Conservation (phyloP, 805 yeast species). For the Brettanomyces bruxellensis region DNA sequence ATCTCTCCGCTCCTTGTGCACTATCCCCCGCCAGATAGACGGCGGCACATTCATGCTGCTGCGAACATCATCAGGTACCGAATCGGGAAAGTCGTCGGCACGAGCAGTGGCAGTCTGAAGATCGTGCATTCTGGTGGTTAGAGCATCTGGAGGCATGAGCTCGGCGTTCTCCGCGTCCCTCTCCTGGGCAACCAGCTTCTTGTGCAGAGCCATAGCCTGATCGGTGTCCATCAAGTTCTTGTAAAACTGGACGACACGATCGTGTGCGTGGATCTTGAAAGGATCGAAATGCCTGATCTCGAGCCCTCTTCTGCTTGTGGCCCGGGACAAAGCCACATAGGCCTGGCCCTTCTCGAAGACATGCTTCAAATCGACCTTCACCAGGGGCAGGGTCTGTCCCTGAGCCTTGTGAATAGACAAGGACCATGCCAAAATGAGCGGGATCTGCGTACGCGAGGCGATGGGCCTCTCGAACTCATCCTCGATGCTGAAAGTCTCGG, state of each 20-base stretch:
- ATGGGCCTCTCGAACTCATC: constrained; percentile 61
- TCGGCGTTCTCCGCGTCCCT: constrained; percentile 1
- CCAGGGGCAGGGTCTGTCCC: constrained; percentile 77
- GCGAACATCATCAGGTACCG: not conserved
- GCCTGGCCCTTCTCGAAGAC: constrained; percentile 93
- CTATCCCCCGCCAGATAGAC: not conserved
- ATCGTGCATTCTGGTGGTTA: not conserved
- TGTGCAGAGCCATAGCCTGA: constrained; percentile 12
- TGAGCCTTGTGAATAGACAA: constrained; percentile 92
- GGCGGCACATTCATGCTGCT: not conserved
- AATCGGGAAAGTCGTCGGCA: not conserved
- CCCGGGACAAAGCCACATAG: constrained; percentile 91
- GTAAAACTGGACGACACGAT: constrained; percentile 66
- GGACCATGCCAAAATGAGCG: constrained; percentile 93
- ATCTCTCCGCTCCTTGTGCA: not conserved
- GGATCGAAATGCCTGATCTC: constrained; percentile 71
- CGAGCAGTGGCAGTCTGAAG: not conserved
- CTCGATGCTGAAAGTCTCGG: constrained; percentile 74
- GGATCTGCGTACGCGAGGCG: constrained; percentile 73
- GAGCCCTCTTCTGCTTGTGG: constrained; percentile 65
- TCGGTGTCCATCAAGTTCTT: constrained; percentile 31
- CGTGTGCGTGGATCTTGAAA: constrained; percentile 58
- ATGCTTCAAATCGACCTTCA: constrained; percentile 64
- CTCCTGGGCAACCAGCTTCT: constrained; percentile 2
- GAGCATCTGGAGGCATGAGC: not conserved